phyloP scores from a whole-genome alignment of 2,329 filamentous ascomycete species.

The Pseudogymnoascus sp. region DNA sequence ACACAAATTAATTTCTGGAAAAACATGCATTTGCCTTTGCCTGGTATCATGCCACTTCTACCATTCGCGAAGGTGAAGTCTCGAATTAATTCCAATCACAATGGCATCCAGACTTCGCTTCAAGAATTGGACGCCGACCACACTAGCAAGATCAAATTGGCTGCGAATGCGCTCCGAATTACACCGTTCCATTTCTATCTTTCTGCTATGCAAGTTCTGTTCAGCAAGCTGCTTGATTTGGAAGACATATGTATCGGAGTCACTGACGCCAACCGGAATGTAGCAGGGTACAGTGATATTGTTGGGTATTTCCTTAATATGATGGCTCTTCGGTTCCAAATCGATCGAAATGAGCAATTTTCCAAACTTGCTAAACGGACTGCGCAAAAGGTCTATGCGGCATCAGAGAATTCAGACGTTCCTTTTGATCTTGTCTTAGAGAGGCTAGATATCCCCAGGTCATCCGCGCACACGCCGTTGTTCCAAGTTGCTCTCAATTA shows the following conservation, averaged over 20 bases:
- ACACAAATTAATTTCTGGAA: background rate
- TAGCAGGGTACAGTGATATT: slow-evolving; percentile 27
- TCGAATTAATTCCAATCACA: background rate
- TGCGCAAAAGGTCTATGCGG: background rate
- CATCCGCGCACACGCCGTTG: slow-evolving; percentile 17
- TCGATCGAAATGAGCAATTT: background rate
- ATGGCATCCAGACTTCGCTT: too few relatives aligned
- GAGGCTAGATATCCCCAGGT: slow-evolving; percentile 18
- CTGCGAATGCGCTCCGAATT: slow-evolving; percentile 21
- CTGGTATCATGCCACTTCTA: background rate
- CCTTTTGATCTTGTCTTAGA: slow-evolving; percentile 20
- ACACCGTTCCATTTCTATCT: slow-evolving; percentile 43
- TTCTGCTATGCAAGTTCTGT: slow-evolving; percentile 33
- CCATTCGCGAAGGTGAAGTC: background rate
- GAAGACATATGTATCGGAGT: slow-evolving; percentile 41
- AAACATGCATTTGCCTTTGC: background rate
- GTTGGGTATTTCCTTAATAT: slow-evolving; percentile 30
- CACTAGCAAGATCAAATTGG: slow-evolving; percentile 20
- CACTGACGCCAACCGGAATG: slow-evolving; percentile 36
- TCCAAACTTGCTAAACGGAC: background rate
- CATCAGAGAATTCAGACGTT: too few relatives aligned
- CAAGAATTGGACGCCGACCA: too few relatives aligned
- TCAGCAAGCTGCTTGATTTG: slow-evolving; percentile 30
- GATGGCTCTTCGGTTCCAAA: background rate
- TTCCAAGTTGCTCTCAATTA: slow-evolving; percentile 22